phyloP scores from a whole-genome alignment of 208 protist species.

The Leishmania tropica region DNA sequence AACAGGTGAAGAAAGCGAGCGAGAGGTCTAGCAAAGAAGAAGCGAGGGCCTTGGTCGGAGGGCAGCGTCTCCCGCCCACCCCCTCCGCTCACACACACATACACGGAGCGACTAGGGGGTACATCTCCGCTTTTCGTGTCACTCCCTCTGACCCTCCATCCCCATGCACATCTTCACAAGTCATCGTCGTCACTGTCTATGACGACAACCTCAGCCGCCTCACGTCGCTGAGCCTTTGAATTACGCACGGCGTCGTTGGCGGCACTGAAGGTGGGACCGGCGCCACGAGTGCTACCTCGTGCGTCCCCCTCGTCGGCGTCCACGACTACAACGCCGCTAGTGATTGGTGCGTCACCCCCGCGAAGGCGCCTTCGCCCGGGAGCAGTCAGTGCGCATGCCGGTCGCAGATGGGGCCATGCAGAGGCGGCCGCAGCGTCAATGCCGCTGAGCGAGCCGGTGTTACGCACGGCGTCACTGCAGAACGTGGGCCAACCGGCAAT shows the following conservation, averaged over 20 bases:
- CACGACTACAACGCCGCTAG: conserved; percentile 2
- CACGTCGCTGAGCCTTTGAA: not conserved
- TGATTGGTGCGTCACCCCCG: not conserved
- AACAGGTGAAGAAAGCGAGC: too few relatives aligned
- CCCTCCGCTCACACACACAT: not conserved
- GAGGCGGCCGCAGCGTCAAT: not conserved
- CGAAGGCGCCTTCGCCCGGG: not conserved
- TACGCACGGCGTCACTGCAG: not conserved
- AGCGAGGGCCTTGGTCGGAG: not conserved
- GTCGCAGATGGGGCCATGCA: not conserved
- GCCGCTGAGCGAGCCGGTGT: too few relatives aligned
- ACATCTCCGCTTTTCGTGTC: not conserved
- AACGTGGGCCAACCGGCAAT: not conserved
- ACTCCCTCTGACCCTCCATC: not conserved
- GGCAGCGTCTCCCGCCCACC: not conserved
- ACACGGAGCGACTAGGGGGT: not conserved
- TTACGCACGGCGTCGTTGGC: not conserved
- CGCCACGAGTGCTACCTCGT: not conserved
- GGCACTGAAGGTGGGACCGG: not conserved
- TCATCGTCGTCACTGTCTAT: conserved; percentile 14
- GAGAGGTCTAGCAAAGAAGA: too few relatives aligned
- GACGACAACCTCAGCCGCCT: not conserved
- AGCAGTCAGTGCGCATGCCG: not conserved
- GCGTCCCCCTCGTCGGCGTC: conserved; percentile 8
- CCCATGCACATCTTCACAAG: not conserved